Evolutionary conservation across 2,329 filamentous ascomycete genomes (phyloP), one percentile per base, ranked within the genome.

Genomic region (Monosporascus sp.): DNA sequence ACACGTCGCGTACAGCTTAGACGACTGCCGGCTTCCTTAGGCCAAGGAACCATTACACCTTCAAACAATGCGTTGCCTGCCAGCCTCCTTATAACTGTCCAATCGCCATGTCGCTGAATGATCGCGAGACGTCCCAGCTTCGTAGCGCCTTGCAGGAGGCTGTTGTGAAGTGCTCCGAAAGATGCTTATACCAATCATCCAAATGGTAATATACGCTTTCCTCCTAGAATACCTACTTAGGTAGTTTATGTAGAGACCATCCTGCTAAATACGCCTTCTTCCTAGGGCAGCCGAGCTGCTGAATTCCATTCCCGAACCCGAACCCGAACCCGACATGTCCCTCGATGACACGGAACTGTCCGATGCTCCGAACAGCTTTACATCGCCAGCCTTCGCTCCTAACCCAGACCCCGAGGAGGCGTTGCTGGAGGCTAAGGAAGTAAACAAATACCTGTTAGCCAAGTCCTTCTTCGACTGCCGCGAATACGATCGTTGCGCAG

Each of bases 401-500:
- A 86, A 86, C 53, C 70, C 74, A 53, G 89, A 95, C 62, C 81
- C 84, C 1, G 78, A 81, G 53, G 91, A 97, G 74, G 84, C 85
- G 11, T 75, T 79, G 1, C 78, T 96, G 3, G 92, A 97, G 68
- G 81, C 85, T 1, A 84, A 80, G 62, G 93, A 97, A 70, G 76
- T 90, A 36, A 85, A 87, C 71, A 89, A 85, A 64, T 97, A 93
- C 67, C 81, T 97, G 2, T 78, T 97, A 20, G 93, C 94, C 50
- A 97, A 97, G 69, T 88, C 93, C 0, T 87, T 95, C 61, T 97
- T 97, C 68, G 93, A 97, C 70, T 96, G 91, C 62, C 88, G 90
- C 61, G 94, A 99, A 68, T 97, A 87, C 64, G 93, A 97, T 66
- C 89, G 94, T 58, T 97, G 93, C 69, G 89, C 93, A 31, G 88